Base-by-base conservation (phyloP, 139 green algal species). In the Chlorella sp. region DNA sequence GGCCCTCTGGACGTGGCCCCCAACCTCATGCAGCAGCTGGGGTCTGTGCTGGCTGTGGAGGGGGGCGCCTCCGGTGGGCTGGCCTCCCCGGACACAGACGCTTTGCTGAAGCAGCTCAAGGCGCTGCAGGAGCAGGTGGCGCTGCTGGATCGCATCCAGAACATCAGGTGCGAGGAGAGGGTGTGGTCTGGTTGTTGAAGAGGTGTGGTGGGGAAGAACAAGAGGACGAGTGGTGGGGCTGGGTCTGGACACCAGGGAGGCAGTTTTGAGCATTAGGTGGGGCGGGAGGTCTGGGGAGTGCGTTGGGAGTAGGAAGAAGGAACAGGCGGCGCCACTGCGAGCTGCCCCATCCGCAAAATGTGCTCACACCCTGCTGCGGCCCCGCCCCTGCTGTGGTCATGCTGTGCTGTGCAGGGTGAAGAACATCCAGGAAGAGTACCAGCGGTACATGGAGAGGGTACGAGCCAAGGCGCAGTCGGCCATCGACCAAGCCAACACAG, bases 381-480 rank as follows among this genome's bases (percentile, higher is more conserved):
- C 37, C 28, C 39, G 36, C 42, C 68, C 37, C 64, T 60, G 19
- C 37, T 30, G 34, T 37, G 40, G 34, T 37, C 34, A 40, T 28
- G 3, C 12, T 26, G 48, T 48, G 3, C 12, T 26, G 48, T 48
- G 87, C 87, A 90, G 87, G 26, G 89, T 97, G 53, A 94, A 96
- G 90, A 93, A 94, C 83, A 96, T 97, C 88, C 95, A 97, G 91
- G 95, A 96, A 39, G 95, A 98, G 92, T 98, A 97, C 92, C 95
- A 97, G 92, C 92, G 94, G n/a, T 96, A 95, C 91, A 98, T 98
- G 96, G 95, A 98, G 93, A 89, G 91, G 12, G 94, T 98, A 82
- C 94, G 96, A 34, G 94, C 90, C 88, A 95, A 95, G 90, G 96
- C 96, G 21, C 96, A 98, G 91, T 88, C 88, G 24, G 96, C 96